Conservation (phyloP, 306 rosid genomes). For the Sphenostylis stenocarpa region DNA sequence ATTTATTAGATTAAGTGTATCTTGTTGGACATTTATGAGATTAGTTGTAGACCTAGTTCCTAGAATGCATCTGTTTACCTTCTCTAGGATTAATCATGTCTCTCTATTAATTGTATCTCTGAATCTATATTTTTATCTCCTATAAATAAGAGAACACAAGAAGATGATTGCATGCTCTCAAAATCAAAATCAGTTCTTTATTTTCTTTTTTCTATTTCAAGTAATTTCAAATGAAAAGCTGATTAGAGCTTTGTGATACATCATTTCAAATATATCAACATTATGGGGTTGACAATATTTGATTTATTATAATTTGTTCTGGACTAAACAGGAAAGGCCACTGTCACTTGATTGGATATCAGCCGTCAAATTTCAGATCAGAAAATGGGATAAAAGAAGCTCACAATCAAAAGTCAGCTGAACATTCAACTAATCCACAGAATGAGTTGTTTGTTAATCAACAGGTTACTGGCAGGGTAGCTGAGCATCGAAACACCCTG, state of each 20-base stretch:
- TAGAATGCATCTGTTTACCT: no score
- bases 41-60: no score
- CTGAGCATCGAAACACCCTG: constrained; percentile 21
- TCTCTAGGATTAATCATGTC: no score
- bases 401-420: constrained; percentile 32
- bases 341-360: constrained; percentile 79
- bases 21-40: no score
- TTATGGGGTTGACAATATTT: neutral
- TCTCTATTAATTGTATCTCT: no score
- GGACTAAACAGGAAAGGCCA: constrained; percentile 69
- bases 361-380: constrained; percentile 40
- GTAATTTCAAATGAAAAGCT: neutral
- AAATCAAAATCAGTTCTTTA: no score
- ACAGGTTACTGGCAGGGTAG: constrained; percentile 19
- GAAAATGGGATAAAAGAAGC: constrained; percentile 38
- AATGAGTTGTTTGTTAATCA: constrained; percentile 40
- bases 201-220: no score
- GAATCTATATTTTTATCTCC: no score
- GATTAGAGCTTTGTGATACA: constrained; percentile 15
- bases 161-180: no score
- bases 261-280: constrained; percentile 17
- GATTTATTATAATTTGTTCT: constrained; percentile 39
- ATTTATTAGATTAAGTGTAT: no score
- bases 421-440: constrained; percentile 32
- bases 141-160: no score